Conservation (phyloP, 2,329 filamentous ascomycete species). For the Dryadomyces quercus-mongolicae region DNA sequence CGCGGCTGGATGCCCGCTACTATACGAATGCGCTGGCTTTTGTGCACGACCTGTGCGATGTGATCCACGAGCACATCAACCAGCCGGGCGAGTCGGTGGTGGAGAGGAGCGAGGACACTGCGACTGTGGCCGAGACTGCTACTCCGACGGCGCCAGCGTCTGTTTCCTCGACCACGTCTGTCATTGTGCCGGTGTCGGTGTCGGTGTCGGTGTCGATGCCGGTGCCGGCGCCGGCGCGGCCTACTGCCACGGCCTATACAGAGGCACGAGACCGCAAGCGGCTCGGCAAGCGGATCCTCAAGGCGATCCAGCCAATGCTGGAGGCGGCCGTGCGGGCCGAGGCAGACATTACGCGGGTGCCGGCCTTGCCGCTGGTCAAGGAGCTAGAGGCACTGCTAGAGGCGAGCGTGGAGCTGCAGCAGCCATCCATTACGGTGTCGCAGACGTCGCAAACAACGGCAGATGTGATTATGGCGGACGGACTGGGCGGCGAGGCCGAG, state of each 20-base stretch:
- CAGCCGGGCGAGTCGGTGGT: not conserved
- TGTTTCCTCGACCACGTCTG: too few species aligned
- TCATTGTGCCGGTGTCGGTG: not conserved
- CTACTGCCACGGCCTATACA: slow-evolving; percentile 22
- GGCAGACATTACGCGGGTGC: slow-evolving; percentile 62
- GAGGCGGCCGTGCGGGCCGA: slow-evolving; percentile 70
- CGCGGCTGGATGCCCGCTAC: slow-evolving; percentile 39
- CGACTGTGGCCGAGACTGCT: not conserved
- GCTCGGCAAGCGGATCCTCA: slow-evolving; percentile 81
- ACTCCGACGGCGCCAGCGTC: not conserved
- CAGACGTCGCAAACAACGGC: slow-evolving; percentile 18
- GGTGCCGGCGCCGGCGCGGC: not conserved
- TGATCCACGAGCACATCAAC: slow-evolving; percentile 41
- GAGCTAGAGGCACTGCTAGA: slow-evolving; percentile 67
- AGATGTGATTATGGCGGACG: slow-evolving; percentile 41
- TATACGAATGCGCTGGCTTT: slow-evolving; percentile 49
- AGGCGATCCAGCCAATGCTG: slow-evolving; percentile 64
- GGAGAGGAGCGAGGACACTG: not conserved
- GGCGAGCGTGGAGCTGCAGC: slow-evolving; percentile 47
- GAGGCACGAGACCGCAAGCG: slow-evolving; percentile 74
- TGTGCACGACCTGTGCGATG: slow-evolving; percentile 40
- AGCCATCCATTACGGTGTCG: slow-evolving; percentile 22
- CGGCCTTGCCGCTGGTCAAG: slow-evolving; percentile 56
- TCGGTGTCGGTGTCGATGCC: not conserved
- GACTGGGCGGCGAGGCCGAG: slow-evolving; percentile 11